Base-by-base conservation (phyloP, 2,329 filamentous ascomycete species). In the Alternaria longipes region DNA sequence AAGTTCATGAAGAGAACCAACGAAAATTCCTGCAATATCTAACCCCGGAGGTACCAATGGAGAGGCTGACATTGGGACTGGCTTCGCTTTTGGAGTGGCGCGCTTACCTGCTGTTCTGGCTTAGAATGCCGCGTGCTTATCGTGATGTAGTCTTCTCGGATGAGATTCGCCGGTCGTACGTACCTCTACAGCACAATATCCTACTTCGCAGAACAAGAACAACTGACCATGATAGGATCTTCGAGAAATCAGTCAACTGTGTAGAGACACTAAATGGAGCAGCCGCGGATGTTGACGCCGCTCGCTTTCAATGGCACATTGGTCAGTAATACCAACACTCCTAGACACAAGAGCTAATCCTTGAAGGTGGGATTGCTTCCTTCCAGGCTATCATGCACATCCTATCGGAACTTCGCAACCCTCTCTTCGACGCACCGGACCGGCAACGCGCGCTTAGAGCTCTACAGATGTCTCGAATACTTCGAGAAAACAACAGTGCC, bases 321-420 rank as follows among this genome's bases (percentile, higher is more conserved):
- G 74, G 75, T 74, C 52, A 22, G 64, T 59, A 14, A n/a, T 45
- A 40, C 46, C 20, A 18, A 9, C 14, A 9, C 18, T 9, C 38
- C 11, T 14, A 26, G 12, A 24, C 12, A 22, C 18, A 14, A 30
- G 38, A 4, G 36, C 66, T 72, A 51, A 73, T 42, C 18, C 52
- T 18, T 5, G 12, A 40, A 75, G 74, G 72, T n/a, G 72, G 71
- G 4, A 69, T 75, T 40, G 72, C 74, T n/a, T 72, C 72, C 8
- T 77, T 77, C 60, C 74, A 77, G 54, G 73, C 74, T 3, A 78
- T 80, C 44, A 78, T 79, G 74, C 76, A 79, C 47, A 73, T 79
- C 8, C 67, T 80, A 0, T 78, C 76, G 4, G 78, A 80, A 54
- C 66, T 80, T n/a, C 74, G 76, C 14, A 78, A 77, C 51, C 74